Base-by-base conservation (phyloP, 495 filamentous ascomycete species). In the Astrocystis sublimbata region DNA sequence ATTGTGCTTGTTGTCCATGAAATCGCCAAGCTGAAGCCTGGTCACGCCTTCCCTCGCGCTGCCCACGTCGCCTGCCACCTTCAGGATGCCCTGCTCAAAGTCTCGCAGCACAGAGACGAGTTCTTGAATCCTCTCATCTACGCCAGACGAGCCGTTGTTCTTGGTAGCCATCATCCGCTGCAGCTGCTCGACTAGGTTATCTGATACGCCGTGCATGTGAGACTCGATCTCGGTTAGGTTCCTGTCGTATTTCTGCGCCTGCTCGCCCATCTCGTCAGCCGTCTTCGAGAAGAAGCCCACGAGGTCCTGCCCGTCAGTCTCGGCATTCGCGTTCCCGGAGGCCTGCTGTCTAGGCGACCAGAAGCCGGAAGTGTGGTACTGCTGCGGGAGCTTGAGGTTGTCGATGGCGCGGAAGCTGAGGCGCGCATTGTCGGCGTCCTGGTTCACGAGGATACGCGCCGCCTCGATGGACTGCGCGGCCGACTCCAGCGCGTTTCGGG, bases 171-270 rank as follows among this genome's bases (percentile, higher is more conserved):
- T 78, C 68, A 89, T 83, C 55, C 87, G 80, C 73, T 89, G 85
- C 57, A 90, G 83, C 71, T 92, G 88, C 59, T 87, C 83, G 62
- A 88, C 78, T 46, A 91, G 80, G 26, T 83, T 85, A 8, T 79
- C 76, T 68, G 96, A 91, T 23, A 96, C 86, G 3, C 87, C 86
- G 50, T 88, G 80, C 49, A 97, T 79, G 71, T 94, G 91, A 64
- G 85, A 81, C 74, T 96, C 92, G 53, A 97, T 92, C 72, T 96
- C 92, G 49, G 83, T 78, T 51, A 96, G 74, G 61, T 89, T 91
- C 30, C 78, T 74, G 63, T 86, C 83, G 70, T 92, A 92, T 64
- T 75, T 80, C 6, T 81, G 79, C 33, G 93, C 81, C 28, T 88
- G 87, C 6, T 78, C 73, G 7, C 82, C 76, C 84, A 96, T 88